These are phyloP conservation scores for Thalassiosira allenii DNA, from an alignment of 352 stramenopile species.

Conservation along the genomic window DNA sequence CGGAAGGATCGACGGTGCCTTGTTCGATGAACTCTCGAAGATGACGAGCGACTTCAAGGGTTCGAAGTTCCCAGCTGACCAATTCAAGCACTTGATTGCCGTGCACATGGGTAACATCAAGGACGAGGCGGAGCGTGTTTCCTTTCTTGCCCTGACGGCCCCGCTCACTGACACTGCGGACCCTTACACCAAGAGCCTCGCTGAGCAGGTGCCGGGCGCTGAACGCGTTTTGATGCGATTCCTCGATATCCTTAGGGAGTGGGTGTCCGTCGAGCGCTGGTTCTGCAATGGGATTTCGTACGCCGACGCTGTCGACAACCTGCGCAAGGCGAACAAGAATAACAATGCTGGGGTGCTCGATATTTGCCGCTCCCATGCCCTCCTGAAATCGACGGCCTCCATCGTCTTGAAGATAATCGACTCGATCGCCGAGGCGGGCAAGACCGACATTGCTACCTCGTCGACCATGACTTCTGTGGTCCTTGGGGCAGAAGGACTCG, in stretches of 20 bases:
- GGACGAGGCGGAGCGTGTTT: slow-evolving; percentile 69
- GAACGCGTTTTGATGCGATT: slow-evolving; percentile 82
- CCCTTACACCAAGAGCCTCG: slow-evolving; percentile 82
- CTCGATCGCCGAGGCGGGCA: slow-evolving; percentile 78
- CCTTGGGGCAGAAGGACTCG: slow-evolving; percentile 78
- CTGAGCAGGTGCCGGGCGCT: slow-evolving; percentile 70
- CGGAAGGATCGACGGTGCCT: slow-evolving; percentile 92
- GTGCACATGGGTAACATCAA: slow-evolving; percentile 52
- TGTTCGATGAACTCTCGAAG: slow-evolving; percentile 90
- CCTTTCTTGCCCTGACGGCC: slow-evolving; percentile 78
- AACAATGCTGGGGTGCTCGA: slow-evolving; percentile 89
- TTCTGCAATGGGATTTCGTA: slow-evolving; percentile 86
- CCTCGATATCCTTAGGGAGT: slow-evolving; percentile 82
- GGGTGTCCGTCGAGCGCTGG: slow-evolving; percentile 85
- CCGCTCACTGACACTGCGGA: slow-evolving; percentile 74
- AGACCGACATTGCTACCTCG: slow-evolving; percentile 58
- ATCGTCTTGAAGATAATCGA: slow-evolving; percentile 82
- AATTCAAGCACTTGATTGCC: slow-evolving; percentile 73
- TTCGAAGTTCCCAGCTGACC: slow-evolving; percentile 73
- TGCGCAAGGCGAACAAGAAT: slow-evolving; percentile 92
- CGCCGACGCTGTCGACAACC: slow-evolving; percentile 85
- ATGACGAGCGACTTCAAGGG: slow-evolving; percentile 74
- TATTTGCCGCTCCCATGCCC: slow-evolving; percentile 92
- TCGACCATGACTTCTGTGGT: slow-evolving; percentile 72
- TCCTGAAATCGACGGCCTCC: slow-evolving; percentile 85